These are phyloP conservation scores for Monilinia fructigena DNA, from an alignment of 2,329 filamentous ascomycete genomes.

Conservation along the genomic window DNA sequence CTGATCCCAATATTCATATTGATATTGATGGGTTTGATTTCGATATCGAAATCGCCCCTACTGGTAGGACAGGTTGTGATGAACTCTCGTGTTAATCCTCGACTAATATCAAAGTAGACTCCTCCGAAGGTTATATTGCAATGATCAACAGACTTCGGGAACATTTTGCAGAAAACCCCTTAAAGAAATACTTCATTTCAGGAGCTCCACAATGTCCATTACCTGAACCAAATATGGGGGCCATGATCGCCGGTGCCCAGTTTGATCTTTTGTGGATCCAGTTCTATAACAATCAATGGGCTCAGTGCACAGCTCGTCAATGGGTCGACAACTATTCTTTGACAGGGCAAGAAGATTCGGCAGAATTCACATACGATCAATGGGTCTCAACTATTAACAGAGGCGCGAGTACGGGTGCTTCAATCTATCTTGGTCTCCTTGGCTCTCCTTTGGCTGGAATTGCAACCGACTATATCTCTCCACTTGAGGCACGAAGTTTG, in stretches of 20 bases:
- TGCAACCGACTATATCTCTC: slow-evolving; percentile 31
- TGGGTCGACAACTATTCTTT: slow-evolving; percentile 24
- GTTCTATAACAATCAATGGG: slow-evolving; percentile 38
- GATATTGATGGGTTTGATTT: slow-evolving; percentile 41
- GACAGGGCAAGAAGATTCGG: background rate
- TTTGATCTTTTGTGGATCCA: slow-evolving; percentile 41
- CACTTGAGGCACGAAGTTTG: slow-evolving; percentile 32
- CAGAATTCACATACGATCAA: slow-evolving; percentile 33
- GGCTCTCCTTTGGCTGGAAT: slow-evolving; percentile 25
- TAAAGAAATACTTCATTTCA: slow-evolving; percentile 39
- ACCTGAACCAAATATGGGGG: slow-evolving; percentile 38
- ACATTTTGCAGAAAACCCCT: slow-evolving; percentile 29
- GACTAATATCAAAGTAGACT: slow-evolving; percentile 30
- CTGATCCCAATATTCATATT: slow-evolving; percentile 26
- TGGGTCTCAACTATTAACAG: slow-evolving; percentile 30
- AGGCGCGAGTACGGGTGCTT: slow-evolving; percentile 34
- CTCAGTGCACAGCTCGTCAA: slow-evolving; percentile 35
- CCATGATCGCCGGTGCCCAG: slow-evolving; percentile 32
- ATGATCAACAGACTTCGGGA: slow-evolving; percentile 36
- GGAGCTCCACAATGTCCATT: slow-evolving; percentile 40
- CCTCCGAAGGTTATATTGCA: slow-evolving; percentile 35
- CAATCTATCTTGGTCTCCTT: slow-evolving; percentile 38
- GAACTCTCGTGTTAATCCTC: background rate
- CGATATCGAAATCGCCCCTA: slow-evolving; percentile 37
- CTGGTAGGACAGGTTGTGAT: slow-evolving; percentile 24